Evolutionary conservation across 352 stramenopile species (phyloP).

Genomic region (Elongisporangium anandrum): DNA sequence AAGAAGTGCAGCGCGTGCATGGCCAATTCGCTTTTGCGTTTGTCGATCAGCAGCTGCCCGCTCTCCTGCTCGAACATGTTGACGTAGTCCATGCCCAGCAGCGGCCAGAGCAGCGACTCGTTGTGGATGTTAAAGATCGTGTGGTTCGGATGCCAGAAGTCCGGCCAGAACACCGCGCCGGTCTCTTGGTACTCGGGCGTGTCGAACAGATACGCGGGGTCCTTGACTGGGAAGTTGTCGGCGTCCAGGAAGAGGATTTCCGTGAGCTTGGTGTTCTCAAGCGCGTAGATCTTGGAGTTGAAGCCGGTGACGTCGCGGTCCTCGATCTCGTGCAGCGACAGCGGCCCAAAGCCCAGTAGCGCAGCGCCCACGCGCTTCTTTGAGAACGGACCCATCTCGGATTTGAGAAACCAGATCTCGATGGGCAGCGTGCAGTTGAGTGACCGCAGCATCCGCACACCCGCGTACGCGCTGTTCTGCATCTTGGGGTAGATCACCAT

Average conservation of each 20-base stretch:
- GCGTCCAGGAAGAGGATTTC: slow-evolving; percentile 47
- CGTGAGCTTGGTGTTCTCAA: slow-evolving; percentile 30
- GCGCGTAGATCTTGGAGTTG: slow-evolving; percentile 42
- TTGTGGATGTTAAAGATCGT: slow-evolving; percentile 62
- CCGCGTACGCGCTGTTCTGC: slow-evolving; percentile 36
- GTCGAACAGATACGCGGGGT: slow-evolving; percentile 51
- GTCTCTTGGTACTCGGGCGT: slow-evolving; percentile 21
- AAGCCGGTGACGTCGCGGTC: slow-evolving; percentile 28
- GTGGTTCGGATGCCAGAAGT: slow-evolving; percentile 42
- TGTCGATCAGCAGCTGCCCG: slow-evolving; percentile 40
- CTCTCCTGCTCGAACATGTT: slow-evolving; percentile 53
- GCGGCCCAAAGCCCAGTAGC: slow-evolving; percentile 17
- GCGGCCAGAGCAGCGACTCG: slow-evolving; percentile 40
- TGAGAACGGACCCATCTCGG: slow-evolving; percentile 23
- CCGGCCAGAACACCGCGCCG: slow-evolving; percentile 55
- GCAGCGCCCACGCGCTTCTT: slow-evolving; percentile 7
- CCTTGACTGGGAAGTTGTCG: slow-evolving; percentile 42
- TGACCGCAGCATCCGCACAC: slow-evolving; percentile 30
- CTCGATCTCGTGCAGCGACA: slow-evolving; percentile 24
- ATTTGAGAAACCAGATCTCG: slow-evolving; percentile 49
- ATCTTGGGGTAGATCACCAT: slow-evolving; percentile 58
- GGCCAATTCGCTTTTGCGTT: slow-evolving; percentile 14
- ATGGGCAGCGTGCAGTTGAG: slow-evolving; percentile 45
- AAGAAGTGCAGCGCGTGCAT: slow-evolving; percentile 31
- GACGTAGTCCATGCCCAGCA: slow-evolving; percentile 36